phyloP scores from a whole-genome alignment of 805 yeast species.

The Phaffomyces thermotolerans region DNA sequence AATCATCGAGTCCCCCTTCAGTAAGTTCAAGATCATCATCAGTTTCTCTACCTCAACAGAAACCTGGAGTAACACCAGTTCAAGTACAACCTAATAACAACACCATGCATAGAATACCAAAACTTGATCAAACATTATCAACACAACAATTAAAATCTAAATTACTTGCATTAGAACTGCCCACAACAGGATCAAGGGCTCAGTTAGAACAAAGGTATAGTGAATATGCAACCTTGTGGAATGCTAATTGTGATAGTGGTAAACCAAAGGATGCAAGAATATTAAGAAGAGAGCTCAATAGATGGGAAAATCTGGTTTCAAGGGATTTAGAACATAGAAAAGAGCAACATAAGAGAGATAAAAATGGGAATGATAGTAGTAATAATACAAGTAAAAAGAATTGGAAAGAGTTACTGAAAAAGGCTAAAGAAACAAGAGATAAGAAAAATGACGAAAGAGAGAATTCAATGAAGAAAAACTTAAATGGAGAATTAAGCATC shows the following conservation, averaged over 20 bases:
- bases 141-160: conserved; percentile 56
- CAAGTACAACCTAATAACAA: conserved; percentile 25
- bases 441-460: not conserved
- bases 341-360: not conserved
- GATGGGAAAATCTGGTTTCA: conserved; percentile 50
- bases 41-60: not conserved
- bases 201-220: conserved; percentile 65
- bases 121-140: conserved; percentile 55
- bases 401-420: conserved; percentile 17
- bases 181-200: conserved; percentile 54
- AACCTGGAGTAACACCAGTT: not conserved
- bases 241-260: conserved; percentile 71
- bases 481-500: not conserved
- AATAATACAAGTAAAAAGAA: conserved; percentile 13
- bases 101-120: conserved; percentile 41
- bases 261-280: conserved; percentile 53
- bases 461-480: not conserved
- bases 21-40: not conserved
- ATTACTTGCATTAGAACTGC: conserved; percentile 45
- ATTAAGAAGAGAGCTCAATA: conserved; percentile 46
- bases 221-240: conserved; percentile 71
- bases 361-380: conserved; percentile 6
- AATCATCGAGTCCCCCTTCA: too few species aligned
- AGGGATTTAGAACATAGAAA: conserved; percentile 4
- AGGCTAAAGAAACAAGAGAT: conserved; percentile 11